phyloP scores from a whole-genome alignment of 805 yeast genomes.

The Schizosaccharomyces cryophilus region DNA sequence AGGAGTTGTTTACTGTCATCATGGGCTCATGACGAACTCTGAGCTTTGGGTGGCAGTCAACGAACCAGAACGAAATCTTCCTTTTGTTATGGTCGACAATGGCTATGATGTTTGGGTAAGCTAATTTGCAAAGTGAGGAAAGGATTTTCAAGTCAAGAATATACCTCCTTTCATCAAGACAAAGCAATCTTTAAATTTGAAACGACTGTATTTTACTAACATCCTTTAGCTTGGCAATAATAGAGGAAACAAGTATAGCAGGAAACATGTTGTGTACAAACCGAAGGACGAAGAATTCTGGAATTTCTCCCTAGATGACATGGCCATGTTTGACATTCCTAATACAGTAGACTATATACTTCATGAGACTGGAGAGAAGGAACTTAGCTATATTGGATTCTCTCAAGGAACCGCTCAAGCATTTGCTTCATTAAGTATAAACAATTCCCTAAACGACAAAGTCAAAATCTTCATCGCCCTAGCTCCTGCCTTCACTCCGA shows the following conservation, averaged over 20 bases:
- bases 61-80: constrained; percentile 31
- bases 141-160: not conserved
- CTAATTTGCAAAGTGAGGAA: not conserved
- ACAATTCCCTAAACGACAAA: constrained; percentile 33
- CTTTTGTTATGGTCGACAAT: constrained; percentile 47
- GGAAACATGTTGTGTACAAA: constrained; percentile 34
- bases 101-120: constrained; percentile 52
- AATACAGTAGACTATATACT: constrained; percentile 54
- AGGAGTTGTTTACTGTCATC: constrained; percentile 59
- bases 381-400: constrained; percentile 58
- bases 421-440: constrained; percentile 49
- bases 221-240: constrained; percentile 47
- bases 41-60: constrained; percentile 49
- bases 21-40: constrained; percentile 71
- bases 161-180: not conserved
- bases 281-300: constrained; percentile 36
- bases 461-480: constrained; percentile 46
- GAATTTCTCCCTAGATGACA: constrained; percentile 80
- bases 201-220: not conserved
- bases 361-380: constrained; percentile 20
- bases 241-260: constrained; percentile 78
- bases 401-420: constrained; percentile 90
- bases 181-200: not conserved
- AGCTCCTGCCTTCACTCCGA: constrained; percentile 87
- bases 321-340: constrained; percentile 78